These are phyloP conservation scores for Nigrograna mackinnonii DNA, from an alignment of 2,329 filamentous ascomycete species.

Conservation along the genomic window DNA sequence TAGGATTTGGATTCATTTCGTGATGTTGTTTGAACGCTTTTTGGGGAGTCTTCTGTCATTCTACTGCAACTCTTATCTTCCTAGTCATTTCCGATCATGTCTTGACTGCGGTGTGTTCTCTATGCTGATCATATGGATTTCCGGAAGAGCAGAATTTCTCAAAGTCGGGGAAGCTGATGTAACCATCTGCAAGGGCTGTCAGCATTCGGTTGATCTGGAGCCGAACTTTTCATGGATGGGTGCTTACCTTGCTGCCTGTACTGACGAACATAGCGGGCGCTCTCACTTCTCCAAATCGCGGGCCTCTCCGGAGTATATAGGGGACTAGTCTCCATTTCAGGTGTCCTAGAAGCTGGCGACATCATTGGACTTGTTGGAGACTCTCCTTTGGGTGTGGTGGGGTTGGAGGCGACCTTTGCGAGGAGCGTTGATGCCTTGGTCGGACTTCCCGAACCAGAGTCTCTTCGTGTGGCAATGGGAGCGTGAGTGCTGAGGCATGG, in stretches of 20 bases:
- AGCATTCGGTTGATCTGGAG: slow-evolving; percentile 9
- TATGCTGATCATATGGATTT: slow-evolving; percentile 32
- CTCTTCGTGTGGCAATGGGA: slow-evolving; percentile 43
- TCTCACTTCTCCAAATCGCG: slow-evolving; percentile 38
- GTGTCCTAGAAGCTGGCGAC: slow-evolving; percentile 24
- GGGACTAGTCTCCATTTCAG: slow-evolving; percentile 27
- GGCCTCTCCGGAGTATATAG: slow-evolving; percentile 33
- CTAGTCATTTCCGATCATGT: slow-evolving; percentile 24
- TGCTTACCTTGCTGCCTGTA: slow-evolving; percentile 41
- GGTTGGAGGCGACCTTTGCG: slow-evolving; percentile 48
- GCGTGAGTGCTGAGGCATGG: slow-evolving; percentile 47
- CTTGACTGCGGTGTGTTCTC: slow-evolving; percentile 32
- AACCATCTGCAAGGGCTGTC: slow-evolving; percentile 50
- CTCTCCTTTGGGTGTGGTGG: slow-evolving; percentile 41
- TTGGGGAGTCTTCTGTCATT: slow-evolving; percentile 4
- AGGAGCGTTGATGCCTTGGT: slow-evolving; percentile 47
- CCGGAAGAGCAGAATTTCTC: slow-evolving; percentile 62
- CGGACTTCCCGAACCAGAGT: slow-evolving; percentile 45
- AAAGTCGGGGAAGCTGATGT: slow-evolving; percentile 76
- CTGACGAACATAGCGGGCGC: slow-evolving; percentile 40
- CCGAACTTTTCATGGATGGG: not conserved
- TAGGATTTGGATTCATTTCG: slow-evolving; percentile 11
- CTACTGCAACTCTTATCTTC: not conserved
- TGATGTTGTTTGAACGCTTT: slow-evolving; percentile 5
- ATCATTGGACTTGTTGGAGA: slow-evolving; percentile 33